phyloP scores from a whole-genome alignment of 371 early-diverging fungal species.

The Mortierella sp. region DNA sequence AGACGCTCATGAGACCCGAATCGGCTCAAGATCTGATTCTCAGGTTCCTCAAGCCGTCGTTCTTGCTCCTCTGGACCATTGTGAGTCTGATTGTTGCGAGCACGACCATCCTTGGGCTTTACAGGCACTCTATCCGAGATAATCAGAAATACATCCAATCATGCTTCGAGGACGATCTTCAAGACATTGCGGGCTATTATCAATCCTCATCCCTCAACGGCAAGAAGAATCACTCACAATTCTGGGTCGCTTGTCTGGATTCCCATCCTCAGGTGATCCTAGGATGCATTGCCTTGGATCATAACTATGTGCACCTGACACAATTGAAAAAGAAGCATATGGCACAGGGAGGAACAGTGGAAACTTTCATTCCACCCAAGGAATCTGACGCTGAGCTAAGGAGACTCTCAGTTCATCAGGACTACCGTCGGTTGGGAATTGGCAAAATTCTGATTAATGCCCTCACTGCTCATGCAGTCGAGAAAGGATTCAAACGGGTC shows the following conservation, averaged over 20 bases:
- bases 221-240: slow-evolving; percentile 20
- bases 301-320: slow-evolving; percentile 12
- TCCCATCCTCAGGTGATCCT: slow-evolving; percentile 36
- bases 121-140: background rate
- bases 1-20: slow-evolving; percentile 5
- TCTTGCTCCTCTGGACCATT: slow-evolving; percentile 15
- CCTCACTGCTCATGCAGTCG: slow-evolving; percentile 20
- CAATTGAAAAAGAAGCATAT: slow-evolving; percentile 17
- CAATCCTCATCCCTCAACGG: slow-evolving; percentile 10
- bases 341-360: background rate
- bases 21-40: slow-evolving; percentile 11
- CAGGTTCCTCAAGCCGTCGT: slow-evolving; percentile 24
- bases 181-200: slow-evolving; percentile 29
- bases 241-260: slow-evolving; percentile 45
- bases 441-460: slow-evolving; percentile 14
- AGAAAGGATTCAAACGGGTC: slow-evolving; percentile 29
- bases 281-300: slow-evolving; percentile 42
- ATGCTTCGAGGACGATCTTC: slow-evolving; percentile 29
- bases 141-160: slow-evolving; percentile 1
- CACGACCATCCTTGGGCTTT: slow-evolving; percentile 3
- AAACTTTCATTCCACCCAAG: slow-evolving; percentile 5
- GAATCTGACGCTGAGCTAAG: slow-evolving; percentile 24
- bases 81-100: slow-evolving; percentile 8
- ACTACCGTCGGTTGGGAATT: slow-evolving; percentile 47
- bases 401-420: slow-evolving; percentile 31